Base-by-base conservation (phyloP, 1,284 basidiomycete species). In the Thecaphora frezii region DNA sequence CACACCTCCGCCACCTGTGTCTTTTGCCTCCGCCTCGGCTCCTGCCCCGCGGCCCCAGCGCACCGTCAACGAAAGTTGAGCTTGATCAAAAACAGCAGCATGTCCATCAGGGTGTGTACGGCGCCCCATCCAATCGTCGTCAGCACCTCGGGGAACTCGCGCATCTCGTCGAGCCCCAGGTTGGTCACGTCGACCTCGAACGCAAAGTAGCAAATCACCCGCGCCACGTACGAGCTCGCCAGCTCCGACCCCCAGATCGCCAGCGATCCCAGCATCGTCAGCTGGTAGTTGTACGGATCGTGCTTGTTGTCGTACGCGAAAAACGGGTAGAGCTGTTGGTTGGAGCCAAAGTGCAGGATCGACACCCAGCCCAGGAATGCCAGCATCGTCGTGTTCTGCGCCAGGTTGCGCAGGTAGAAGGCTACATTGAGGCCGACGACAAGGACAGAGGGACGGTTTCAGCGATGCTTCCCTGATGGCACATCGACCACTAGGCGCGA, bases 271-370 rank as follows among this genome's bases (percentile, higher is more conserved):
- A 81, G 76, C 54, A 84, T 82, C 0, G 84, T 85, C 44, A 85
- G 74, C 24, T 78, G 77, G 62, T 84, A 85, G n/a, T 83, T 85
- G 74, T 85, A 85, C 3, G 83, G 83, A 62, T 84, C 83, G 47
- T 81, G 80, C n/a, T 80, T 51, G 69, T 81, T 54, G 66, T 78
- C 79, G 67, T 85, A 84, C 18, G 80, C 75, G 73, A 85, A 85
- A 78, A 84, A 85, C 1, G 84, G 84, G 69, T 85, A 85, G 44
- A 85, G 80, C 18, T 80, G 48, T 36, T 76, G 73, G 50, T 85
- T 85, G 1, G 81, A 80, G 0, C 84, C 84, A 61, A 83, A 84
- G 64, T 85, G 84, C 1, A 85, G 73, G 25, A 78, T 68, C 33
- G 72, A 74, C 18, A 83, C 81, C 83, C 81, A 82, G n/a, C 81